Percentiles rank a stretch among this genome's conserved stretches.
phyloP scores from a whole-genome alignment of 306 rosid species.

The Cucurbita moschata region DNA sequence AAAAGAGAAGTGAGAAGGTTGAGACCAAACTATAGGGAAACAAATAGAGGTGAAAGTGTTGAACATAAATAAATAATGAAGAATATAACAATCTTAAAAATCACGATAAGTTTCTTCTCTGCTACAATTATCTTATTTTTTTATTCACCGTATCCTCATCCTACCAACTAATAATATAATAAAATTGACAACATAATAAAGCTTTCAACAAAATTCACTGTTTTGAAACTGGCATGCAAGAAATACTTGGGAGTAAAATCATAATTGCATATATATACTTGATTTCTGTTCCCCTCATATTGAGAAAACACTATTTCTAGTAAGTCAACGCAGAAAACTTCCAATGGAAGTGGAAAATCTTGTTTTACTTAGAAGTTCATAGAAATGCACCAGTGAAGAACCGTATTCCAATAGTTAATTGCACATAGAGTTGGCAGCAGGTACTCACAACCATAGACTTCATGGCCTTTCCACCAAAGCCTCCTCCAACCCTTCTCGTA shows the following conservation, averaged over 20 bases:
- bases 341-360: background rate
- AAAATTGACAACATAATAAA: background rate
- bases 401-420: background rate
- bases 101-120: background rate
- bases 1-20: background rate
- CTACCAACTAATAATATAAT: background rate
- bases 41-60: background rate
- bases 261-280: background rate
- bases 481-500: constrained; percentile 93
- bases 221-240: background rate
- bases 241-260: background rate
- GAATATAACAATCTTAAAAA: background rate
- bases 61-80: background rate
- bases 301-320: background rate
- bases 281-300: background rate
- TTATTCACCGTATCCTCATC: background rate
- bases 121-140: too few relatives aligned
- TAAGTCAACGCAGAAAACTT: background rate
- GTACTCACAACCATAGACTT: constrained; percentile 59
- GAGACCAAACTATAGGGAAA: background rate
- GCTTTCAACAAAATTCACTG: too few relatives aligned
- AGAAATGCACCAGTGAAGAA: background rate
- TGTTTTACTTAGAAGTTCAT: background rate
- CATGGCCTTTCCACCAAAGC: constrained; percentile 77
- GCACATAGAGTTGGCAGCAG: background rate